Percentiles rank a stretch among this genome's conserved stretches.
phyloP scores from a whole-genome alignment of 164 flowering plant species.

The Magnolia sinica region DNA sequence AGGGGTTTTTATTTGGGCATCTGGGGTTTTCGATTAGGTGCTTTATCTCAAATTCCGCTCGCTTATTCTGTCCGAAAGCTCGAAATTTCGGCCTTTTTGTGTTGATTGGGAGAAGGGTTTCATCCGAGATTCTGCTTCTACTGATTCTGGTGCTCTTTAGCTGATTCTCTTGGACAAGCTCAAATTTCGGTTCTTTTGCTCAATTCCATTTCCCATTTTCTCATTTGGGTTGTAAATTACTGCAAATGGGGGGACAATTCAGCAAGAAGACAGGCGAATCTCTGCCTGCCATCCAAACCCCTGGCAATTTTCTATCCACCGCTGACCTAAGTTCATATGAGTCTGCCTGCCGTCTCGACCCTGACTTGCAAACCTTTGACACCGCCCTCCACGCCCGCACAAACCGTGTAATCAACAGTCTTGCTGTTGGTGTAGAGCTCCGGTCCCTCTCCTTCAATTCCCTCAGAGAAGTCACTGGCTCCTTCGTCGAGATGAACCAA shows the following conservation, averaged over 20 bases:
- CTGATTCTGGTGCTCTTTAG: too few relatives aligned
- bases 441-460: slow-evolving; percentile 66
- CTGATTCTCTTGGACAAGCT: too few relatives aligned
- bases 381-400: slow-evolving; percentile 45
- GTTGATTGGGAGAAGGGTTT: neutral
- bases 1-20: neutral
- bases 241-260: slow-evolving; percentile 20
- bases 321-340: slow-evolving; percentile 58
- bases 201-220: neutral
- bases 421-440: slow-evolving; percentile 48
- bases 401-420: slow-evolving; percentile 43
- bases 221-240: neutral
- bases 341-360: slow-evolving; percentile 57
- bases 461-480: slow-evolving; percentile 51
- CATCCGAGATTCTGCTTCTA: neutral
- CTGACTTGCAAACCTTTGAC: slow-evolving; percentile 53
- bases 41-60: neutral
- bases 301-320: slow-evolving; percentile 11
- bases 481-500: slow-evolving; percentile 66
- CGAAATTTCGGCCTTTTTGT: neutral
- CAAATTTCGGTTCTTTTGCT: neutral
- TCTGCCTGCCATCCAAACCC: slow-evolving; percentile 9
- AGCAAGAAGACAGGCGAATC: slow-evolving; percentile 22
- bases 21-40: slow-evolving; percentile 6
- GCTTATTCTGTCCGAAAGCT: neutral